These are phyloP conservation scores for Mollisia scopiformis DNA, from an alignment of 2,329 filamentous ascomycete genomes.

Conservation along the genomic window DNA sequence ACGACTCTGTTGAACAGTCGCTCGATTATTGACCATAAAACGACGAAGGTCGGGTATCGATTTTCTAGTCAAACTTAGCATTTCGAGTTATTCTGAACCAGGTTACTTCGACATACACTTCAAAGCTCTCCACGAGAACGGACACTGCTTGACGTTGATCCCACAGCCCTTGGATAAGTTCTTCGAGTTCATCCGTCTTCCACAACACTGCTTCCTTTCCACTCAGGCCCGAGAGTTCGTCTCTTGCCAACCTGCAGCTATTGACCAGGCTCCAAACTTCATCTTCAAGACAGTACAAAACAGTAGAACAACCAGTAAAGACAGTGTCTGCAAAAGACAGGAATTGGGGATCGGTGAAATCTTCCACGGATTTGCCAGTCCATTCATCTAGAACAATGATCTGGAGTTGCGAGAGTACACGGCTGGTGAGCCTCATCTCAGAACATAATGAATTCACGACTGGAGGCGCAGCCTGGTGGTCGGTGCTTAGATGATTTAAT, in stretches of 20 bases:
- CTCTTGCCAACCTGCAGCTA: not conserved
- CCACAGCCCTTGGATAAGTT: not conserved
- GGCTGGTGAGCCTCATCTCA: not conserved
- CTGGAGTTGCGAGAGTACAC: not conserved
- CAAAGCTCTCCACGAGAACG: not conserved
- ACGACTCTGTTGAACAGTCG: not conserved
- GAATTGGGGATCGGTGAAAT: not conserved
- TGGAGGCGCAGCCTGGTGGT: not conserved
- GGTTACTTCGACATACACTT: not conserved
- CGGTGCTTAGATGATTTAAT: not conserved
- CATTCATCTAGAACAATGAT: not conserved
- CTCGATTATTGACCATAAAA: not conserved
- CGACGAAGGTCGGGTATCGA: not conserved
- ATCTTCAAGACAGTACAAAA: slow-evolving; percentile 1
- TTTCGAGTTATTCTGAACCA: not conserved
- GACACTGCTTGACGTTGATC: not conserved
- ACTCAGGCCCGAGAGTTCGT: not conserved
- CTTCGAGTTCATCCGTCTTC: not conserved
- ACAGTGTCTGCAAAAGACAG: not conserved
- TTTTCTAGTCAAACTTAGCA: not conserved
- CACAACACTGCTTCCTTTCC: not conserved
- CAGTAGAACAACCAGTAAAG: not conserved
- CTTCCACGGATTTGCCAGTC: not conserved
- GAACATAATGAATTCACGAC: not conserved
- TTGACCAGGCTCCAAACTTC: not conserved